Percentiles rank a stretch among this genome's conserved stretches.
Evolutionary conservation across 805 yeast genomes (phyloP).

Genomic region (Diddensiella caesifluorescens): DNA sequence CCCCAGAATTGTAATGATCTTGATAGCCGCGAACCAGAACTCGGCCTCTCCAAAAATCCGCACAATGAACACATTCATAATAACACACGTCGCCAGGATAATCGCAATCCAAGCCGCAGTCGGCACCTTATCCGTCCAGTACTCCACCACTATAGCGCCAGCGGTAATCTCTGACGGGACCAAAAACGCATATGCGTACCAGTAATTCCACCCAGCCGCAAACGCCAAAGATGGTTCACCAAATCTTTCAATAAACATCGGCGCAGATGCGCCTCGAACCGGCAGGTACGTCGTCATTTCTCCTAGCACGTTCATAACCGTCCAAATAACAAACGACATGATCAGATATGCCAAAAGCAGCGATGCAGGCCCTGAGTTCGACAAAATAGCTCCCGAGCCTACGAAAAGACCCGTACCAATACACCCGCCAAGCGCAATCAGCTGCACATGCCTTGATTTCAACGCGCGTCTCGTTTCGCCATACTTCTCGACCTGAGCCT

Average conservation of each 20-base stretch:
- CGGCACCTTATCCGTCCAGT: slow-evolving; percentile 46
- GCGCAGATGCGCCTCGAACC: slow-evolving; percentile 58
- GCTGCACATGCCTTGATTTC: slow-evolving; percentile 59
- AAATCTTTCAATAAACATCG: slow-evolving; percentile 55
- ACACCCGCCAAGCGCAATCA: slow-evolving; percentile 73
- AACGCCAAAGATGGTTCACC: slow-evolving; percentile 54
- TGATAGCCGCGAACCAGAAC: slow-evolving; percentile 60
- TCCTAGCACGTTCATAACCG: slow-evolving; percentile 57
- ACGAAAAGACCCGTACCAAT: slow-evolving; percentile 78
- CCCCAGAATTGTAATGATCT: slow-evolving; percentile 58
- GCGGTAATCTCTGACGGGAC: slow-evolving; percentile 45
- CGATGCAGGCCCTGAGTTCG: slow-evolving; percentile 70
- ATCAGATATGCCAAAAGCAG: slow-evolving; percentile 56
- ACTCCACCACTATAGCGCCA: slow-evolving; percentile 39
- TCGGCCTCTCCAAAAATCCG: slow-evolving; percentile 49
- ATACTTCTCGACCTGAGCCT: slow-evolving; percentile 7
- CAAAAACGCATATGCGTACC: slow-evolving; percentile 44
- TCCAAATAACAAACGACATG: slow-evolving; percentile 59
- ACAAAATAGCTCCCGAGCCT: slow-evolving; percentile 59
- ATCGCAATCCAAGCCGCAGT: slow-evolving; percentile 48
- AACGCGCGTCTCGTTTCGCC: slow-evolving; percentile 30
- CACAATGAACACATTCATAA: slow-evolving; percentile 44
- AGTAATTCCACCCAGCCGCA: slow-evolving; percentile 49
- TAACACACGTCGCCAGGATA: slow-evolving; percentile 43
- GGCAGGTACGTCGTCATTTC: slow-evolving; percentile 52